Percentiles rank a stretch among this genome's conserved stretches.
phyloP scores from a whole-genome alignment of 352 stramenopile genomes.

The Pythium phragmiticola region DNA sequence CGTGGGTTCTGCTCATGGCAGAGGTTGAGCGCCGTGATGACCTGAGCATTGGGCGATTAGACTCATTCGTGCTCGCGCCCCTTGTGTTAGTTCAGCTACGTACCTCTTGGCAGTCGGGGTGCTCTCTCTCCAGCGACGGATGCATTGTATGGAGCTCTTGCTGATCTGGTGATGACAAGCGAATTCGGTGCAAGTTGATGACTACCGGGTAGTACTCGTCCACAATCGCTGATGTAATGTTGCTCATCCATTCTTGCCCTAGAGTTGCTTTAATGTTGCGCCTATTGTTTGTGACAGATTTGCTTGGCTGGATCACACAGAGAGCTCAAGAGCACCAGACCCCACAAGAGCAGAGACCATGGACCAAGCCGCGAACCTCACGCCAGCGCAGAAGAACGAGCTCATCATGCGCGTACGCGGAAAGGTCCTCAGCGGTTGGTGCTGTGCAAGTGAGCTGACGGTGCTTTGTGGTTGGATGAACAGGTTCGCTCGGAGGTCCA shows the following conservation, averaged over 20 bases:
- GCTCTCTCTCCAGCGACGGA: conserved; percentile 71
- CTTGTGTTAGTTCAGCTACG: conserved; percentile 2
- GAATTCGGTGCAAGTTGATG: conserved; percentile 22
- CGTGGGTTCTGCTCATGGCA: conserved; percentile 78
- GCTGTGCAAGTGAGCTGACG: background rate
- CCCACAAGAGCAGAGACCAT: conserved; percentile 32
- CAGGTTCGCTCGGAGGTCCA: conserved; percentile 84
- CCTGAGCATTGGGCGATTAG: conserved; percentile 32
- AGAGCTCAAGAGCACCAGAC: conserved; percentile 12
- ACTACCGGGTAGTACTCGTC: conserved; percentile 23
- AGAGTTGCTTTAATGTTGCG: conserved; percentile 26
- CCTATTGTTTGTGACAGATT: background rate
- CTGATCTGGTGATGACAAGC: conserved; percentile 2
- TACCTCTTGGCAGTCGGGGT: conserved; percentile 81
- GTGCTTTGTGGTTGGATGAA: background rate
- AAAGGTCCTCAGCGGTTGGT: background rate
- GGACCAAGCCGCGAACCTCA: conserved; percentile 73
- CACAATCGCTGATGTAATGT: background rate
- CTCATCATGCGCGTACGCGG: conserved; percentile 71
- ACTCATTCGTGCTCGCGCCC: background rate
- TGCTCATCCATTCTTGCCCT: background rate
- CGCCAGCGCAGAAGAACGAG: conserved; percentile 82
- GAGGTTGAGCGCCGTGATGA: conserved; percentile 61
- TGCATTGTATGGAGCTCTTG: conserved; percentile 46
- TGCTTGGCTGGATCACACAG: conserved; percentile 19